A percentile compares a stretch with the other conserved stretches of the same genome.
Evolutionary conservation across 1,284 basidiomycete genomes (phyloP).

Genomic region (Erythrobasidium hasegawianum): DNA sequence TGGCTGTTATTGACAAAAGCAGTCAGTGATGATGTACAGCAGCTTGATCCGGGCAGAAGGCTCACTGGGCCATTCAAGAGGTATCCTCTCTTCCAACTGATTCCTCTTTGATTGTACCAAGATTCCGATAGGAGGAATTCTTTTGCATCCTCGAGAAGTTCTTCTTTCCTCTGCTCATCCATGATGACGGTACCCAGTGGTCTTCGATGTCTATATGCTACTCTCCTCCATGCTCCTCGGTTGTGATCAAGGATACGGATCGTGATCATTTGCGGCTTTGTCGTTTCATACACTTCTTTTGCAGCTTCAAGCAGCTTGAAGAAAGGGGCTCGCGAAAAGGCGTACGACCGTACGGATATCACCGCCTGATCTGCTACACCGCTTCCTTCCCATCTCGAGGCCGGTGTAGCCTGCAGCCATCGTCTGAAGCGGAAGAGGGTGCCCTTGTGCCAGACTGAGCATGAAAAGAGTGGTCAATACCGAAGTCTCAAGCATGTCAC

Average conservation of each 20-base stretch:
- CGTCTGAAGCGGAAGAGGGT: slow-evolving; percentile 15
- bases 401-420: background rate
- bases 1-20: slow-evolving; percentile 45
- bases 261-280: slow-evolving; percentile 26
- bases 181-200: slow-evolving; percentile 29
- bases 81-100: slow-evolving; percentile 69
- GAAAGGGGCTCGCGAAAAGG: slow-evolving; percentile 22
- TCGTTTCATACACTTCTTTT: slow-evolving; percentile 16
- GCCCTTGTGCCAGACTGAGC: slow-evolving; percentile 11
- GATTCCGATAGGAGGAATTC: slow-evolving; percentile 63
- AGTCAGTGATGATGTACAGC: slow-evolving; percentile 33
- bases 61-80: slow-evolving; percentile 63
- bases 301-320: slow-evolving; percentile 25
- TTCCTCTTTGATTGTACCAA: slow-evolving; percentile 70
- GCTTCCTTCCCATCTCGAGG: background rate
- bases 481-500: no score
- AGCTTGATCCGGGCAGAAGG: slow-evolving; percentile 30
- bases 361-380: background rate
- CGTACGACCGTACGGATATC: slow-evolving; percentile 19
- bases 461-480: no score
- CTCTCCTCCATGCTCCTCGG: slow-evolving; percentile 19
- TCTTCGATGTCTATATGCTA: slow-evolving; percentile 24
- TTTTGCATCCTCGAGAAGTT: slow-evolving; percentile 61
- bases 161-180: slow-evolving; percentile 48
- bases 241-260: slow-evolving; percentile 18